These are phyloP conservation scores for Chalciporus piperatoides DNA, from an alignment of 1,284 basidiomycete genomes.

Conservation along the genomic window DNA sequence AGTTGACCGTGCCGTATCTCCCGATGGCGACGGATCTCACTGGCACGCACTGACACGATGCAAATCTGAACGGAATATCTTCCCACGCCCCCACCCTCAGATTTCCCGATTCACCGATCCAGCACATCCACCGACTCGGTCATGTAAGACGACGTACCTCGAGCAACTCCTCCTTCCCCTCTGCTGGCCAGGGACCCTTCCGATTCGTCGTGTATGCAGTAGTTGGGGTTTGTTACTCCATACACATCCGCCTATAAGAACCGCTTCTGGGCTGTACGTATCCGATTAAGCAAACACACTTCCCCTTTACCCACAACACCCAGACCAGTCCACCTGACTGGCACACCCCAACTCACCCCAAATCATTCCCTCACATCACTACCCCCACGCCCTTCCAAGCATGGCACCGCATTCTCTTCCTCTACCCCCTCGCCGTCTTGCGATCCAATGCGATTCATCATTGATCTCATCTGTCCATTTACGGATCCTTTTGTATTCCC, in stretches of 20 bases:
- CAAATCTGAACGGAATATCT: conserved; percentile 30
- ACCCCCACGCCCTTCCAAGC: conserved; percentile 26
- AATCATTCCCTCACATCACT: conserved; percentile 19
- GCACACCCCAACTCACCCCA: conserved; percentile 26
- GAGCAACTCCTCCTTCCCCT: not conserved
- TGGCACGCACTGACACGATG: conserved; percentile 33
- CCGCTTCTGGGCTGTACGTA: conserved; percentile 20
- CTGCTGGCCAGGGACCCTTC: not conserved
- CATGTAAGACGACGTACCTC: conserved; percentile 21
- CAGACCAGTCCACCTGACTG: conserved; percentile 15
- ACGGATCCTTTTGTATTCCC: conserved; percentile 18
- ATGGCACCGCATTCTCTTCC: not conserved
- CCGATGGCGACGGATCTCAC: conserved; percentile 56
- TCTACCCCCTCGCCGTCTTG: not conserved
- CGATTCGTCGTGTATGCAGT: conserved; percentile 10
- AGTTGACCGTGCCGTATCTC: conserved; percentile 41
- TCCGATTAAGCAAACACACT: conserved; percentile 12
- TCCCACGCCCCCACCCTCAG: conserved; percentile 25
- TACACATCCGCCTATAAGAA: conserved; percentile 21
- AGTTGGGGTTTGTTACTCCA: not conserved
- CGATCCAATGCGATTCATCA: conserved; percentile 11
- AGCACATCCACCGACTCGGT: not conserved
- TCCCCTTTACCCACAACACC: conserved; percentile 30
- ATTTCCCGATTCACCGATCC: conserved; percentile 33
- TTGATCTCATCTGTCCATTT: conserved; percentile 25